Evolutionary conservation across 108 stramenopile genomes (phyloP).

Genomic region (Nitzschia sp.): DNA sequence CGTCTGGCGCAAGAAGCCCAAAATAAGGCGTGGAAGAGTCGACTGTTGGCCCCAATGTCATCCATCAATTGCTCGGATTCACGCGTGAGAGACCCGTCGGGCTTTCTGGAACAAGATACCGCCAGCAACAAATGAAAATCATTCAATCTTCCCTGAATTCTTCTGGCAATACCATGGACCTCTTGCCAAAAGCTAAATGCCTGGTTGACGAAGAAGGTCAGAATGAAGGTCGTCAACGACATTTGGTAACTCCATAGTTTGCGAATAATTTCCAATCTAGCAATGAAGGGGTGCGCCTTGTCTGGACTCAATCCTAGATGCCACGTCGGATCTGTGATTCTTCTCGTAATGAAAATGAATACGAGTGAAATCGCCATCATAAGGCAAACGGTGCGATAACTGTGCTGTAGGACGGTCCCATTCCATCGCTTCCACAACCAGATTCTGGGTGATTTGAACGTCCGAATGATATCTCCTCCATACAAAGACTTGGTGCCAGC

Average conservation of each 20-base stretch:
- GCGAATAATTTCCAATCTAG: constrained; percentile 6
- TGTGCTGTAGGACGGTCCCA: constrained; percentile 22
- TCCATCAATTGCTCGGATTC: constrained; percentile 30
- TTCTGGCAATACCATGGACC: constrained; percentile 28
- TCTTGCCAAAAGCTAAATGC: constrained; percentile 50
- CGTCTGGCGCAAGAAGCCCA: constrained; percentile 33
- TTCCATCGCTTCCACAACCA: constrained; percentile 47
- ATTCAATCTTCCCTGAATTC: constrained; percentile 41
- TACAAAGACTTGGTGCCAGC: too few relatives aligned
- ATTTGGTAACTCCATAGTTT: constrained; percentile 48
- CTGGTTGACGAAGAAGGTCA: constrained; percentile 54
- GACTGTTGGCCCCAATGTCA: constrained; percentile 13
- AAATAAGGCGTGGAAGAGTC: constrained; percentile 36
- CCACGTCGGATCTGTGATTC: constrained; percentile 4
- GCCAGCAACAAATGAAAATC: constrained; percentile 44
- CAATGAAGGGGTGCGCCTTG: not conserved
- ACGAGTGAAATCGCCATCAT: constrained; percentile 27
- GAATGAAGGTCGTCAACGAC: constrained; percentile 51
- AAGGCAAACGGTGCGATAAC: constrained; percentile 6
- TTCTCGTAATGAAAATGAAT: constrained; percentile 14
- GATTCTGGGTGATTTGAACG: constrained; percentile 21
- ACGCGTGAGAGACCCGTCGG: constrained; percentile 20
- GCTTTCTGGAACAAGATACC: constrained; percentile 12
- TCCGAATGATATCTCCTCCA: constrained; percentile 32
- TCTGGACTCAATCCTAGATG: constrained; percentile 2